Conservation (phyloP, 257 asterid species). For the Przewalskia tangutica region DNA sequence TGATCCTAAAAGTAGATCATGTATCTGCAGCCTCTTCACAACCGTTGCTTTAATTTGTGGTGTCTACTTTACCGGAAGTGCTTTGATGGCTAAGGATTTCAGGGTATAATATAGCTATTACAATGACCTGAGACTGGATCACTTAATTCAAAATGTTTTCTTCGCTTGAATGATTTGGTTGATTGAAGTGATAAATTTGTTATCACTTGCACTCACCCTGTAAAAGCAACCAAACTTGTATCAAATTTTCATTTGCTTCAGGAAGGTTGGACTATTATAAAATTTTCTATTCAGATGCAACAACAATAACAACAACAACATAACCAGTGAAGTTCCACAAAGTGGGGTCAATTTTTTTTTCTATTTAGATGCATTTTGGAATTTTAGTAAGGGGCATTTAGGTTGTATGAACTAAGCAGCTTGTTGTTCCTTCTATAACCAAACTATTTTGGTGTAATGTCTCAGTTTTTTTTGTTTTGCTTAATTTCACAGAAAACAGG, state of each 20-base stretch:
- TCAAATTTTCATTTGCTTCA: not conserved
- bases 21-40: slow-evolving; percentile 41
- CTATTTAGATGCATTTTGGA: not conserved
- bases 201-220: not conserved
- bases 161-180: not conserved
- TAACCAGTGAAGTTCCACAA: too few species aligned
- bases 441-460: not conserved
- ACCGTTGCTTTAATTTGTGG: slow-evolving; percentile 42
- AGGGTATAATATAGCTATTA: slow-evolving; percentile 22
- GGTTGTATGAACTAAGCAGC: not conserved
- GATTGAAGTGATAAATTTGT: not conserved
- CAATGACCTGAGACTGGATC: not conserved
- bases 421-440: not conserved
- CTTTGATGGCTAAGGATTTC: slow-evolving; percentile 39
- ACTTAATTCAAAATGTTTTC: not conserved
- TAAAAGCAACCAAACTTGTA: not conserved
- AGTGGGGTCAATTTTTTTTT: not conserved
- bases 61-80: slow-evolving; percentile 49
- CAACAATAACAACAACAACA: too few species aligned
- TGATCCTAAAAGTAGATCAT: slow-evolving; percentile 49
- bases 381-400: not conserved
- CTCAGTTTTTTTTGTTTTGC: not conserved
- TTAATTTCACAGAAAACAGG: not conserved
- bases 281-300: not conserved
- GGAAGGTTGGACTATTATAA: not conserved